phyloP scores from a whole-genome alignment of 2,329 filamentous ascomycete genomes.

The Dryadomyces quercus-mongolicae region DNA sequence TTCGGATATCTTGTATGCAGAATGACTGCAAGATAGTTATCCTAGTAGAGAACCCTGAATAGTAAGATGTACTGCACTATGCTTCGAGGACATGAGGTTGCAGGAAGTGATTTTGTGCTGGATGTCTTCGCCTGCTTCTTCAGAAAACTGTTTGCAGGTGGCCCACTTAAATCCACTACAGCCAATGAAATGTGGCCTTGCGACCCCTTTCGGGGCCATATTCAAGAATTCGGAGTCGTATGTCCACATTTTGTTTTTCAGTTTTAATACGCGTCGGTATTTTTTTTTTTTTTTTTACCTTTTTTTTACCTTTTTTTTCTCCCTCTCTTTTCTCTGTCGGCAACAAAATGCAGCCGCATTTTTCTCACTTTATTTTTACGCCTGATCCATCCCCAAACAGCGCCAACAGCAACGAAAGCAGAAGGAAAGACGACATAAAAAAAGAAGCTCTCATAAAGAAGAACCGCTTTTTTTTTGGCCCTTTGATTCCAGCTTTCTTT shows the following conservation, averaged over 20 bases:
- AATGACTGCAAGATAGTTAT: too few relatives aligned
- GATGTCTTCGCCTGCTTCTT: not conserved
- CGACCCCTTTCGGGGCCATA: not conserved
- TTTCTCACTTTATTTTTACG: not conserved
- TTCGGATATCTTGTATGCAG: too few relatives aligned
- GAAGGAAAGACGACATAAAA: not conserved
- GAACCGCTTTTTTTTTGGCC: not conserved
- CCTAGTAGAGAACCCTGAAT: too few relatives aligned
- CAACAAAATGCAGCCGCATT: not conserved
- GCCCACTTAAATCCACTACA: not conserved
- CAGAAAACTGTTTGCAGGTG: not conserved
- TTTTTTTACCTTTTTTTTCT: not conserved
- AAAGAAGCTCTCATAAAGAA: not conserved
- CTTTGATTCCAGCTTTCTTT: not conserved
- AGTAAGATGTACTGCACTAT: too few relatives aligned
- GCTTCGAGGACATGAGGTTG: not conserved
- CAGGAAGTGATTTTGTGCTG: not conserved
- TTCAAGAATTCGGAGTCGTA: not conserved
- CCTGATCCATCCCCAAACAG: not conserved
- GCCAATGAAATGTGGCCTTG: not conserved
- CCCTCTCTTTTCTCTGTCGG: not conserved
- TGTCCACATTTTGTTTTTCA: not conserved
- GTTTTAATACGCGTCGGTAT: not conserved
- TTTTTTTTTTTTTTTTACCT: not conserved
- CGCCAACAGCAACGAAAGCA: not conserved